Percentiles rank a stretch among this genome's conserved stretches.
Conservation (phyloP, 2,329 filamentous ascomycete genomes). For the Plenodomus tracheiphilus region DNA sequence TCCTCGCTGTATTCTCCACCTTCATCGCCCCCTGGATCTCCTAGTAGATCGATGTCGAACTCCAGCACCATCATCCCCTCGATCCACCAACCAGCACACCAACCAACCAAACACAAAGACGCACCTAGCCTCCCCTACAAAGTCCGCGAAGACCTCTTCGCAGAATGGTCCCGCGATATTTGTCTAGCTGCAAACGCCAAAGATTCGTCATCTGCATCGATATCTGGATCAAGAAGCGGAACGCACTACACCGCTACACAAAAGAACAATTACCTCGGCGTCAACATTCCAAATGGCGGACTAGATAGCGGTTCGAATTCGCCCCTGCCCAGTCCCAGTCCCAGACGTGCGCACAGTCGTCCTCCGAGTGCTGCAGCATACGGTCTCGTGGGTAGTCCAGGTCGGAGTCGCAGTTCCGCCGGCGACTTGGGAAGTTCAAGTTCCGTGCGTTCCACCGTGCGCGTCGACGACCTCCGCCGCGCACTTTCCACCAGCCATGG, state of each 20-base stretch:
- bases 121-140: conserved; percentile 62
- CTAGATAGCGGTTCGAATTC: conserved; percentile 38
- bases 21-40: conserved; percentile 70
- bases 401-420: conserved; percentile 33
- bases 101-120: conserved; percentile 25
- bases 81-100: conserved; percentile 25
- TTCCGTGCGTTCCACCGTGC: conserved; percentile 43
- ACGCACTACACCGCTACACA: conserved; percentile 32
- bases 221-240: conserved; percentile 70
- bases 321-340: conserved; percentile 35
- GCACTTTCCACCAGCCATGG: conserved; percentile 45
- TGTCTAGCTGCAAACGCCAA: conserved; percentile 70
- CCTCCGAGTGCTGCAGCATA: conserved; percentile 40
- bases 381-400: conserved; percentile 40
- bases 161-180: conserved; percentile 77
- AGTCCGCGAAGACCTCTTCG: conserved; percentile 75
- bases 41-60: conserved; percentile 65
- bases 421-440: conserved; percentile 41
- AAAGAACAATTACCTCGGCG: conserved; percentile 55
- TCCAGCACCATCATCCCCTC: conserved; percentile 55
- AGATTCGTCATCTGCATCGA: conserved; percentile 71
- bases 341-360: conserved; percentile 36
- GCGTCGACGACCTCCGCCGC: conserved; percentile 53
- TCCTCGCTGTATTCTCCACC: conserved; percentile 65
- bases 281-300: conserved; percentile 53